A percentile compares a stretch with the other conserved stretches of the same genome.
Conservation (phyloP, 331 rosid genomes). For the Stylosanthes scabra region DNA sequence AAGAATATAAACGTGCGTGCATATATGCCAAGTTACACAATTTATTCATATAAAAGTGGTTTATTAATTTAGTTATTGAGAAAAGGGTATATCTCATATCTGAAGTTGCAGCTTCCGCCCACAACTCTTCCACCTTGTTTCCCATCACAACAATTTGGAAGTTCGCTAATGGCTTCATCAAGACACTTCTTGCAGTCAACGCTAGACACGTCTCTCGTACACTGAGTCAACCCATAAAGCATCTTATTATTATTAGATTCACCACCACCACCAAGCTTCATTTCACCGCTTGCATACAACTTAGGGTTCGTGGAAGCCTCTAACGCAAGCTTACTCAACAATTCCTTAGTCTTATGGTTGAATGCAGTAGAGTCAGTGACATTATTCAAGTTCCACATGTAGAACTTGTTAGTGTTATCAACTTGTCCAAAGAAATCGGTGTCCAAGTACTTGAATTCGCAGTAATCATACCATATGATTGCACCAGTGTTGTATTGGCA, state of each 20-base stretch:
- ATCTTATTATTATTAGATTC: background rate
- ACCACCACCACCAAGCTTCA: constrained; percentile 21
- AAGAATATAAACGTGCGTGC: too few species aligned
- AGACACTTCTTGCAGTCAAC: constrained; percentile 52
- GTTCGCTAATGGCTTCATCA: constrained; percentile 39
- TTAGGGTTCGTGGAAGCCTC: constrained; percentile 38
- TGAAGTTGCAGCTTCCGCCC: constrained; percentile 54
- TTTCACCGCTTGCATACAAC: constrained; percentile 47
- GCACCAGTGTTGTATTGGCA: constrained; percentile 47
- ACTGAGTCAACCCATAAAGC: constrained; percentile 67
- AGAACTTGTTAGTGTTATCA: constrained; percentile 38
- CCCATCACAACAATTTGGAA: constrained; percentile 55
- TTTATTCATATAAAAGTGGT: background rate
- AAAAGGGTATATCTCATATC: constrained; percentile 55
- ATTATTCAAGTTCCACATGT: constrained; percentile 39
- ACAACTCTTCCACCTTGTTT: constrained; percentile 56
- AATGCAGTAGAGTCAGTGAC: constrained; percentile 38
- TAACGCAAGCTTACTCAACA: constrained; percentile 31
- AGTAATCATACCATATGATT: constrained; percentile 41
- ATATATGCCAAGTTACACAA: too few species aligned
- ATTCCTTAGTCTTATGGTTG: constrained; percentile 28
- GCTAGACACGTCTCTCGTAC: constrained; percentile 51
- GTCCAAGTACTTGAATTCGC: constrained; percentile 40
- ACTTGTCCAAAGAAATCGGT: constrained; percentile 23
- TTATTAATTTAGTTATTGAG: constrained; percentile 22